Percentiles rank a stretch among this genome's conserved stretches.
phyloP scores from a whole-genome alignment of 257 asterid genomes.

The Cinchona pubescens region DNA sequence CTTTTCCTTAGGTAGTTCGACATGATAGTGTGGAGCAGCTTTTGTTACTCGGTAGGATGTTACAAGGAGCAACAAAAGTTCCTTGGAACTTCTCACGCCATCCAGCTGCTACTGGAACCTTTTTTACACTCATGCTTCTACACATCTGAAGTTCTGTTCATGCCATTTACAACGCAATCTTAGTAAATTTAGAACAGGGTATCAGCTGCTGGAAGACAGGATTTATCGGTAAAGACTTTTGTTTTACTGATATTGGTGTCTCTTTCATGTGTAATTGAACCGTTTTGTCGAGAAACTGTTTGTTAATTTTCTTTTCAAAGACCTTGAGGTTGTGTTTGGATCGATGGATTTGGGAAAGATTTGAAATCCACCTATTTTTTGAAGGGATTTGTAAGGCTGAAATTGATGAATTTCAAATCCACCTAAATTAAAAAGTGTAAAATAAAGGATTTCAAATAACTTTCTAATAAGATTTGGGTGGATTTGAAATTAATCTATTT shows the following conservation, averaged over 20 bases:
- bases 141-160: conserved; percentile 80
- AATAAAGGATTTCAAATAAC: too few species aligned
- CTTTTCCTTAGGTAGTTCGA: conserved; percentile 68
- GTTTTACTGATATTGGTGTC: too few species aligned
- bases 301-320: neutral
- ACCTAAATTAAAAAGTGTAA: too few species aligned
- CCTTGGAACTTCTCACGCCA: conserved; percentile 90
- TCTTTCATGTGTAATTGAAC: neutral
- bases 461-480: too few species aligned
- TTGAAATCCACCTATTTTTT: too few species aligned
- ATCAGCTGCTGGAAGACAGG: conserved; percentile 95
- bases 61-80: conserved; percentile 83
- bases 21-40: conserved; percentile 92
- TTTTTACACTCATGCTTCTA: conserved; percentile 93
- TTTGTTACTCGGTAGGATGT: conserved; percentile 87
- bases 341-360: too few species aligned
- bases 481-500: too few species aligned
- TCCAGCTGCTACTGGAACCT: conserved; percentile 94
- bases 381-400: too few species aligned
- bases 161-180: conserved; percentile 86
- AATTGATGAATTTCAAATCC: too few species aligned
- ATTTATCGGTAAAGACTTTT: conserved; percentile 61
- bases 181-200: conserved; percentile 76
- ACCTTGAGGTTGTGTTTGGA: too few species aligned
- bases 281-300: neutral